Conservation (phyloP, 1,139 yeast genomes). For the Magnusiomyces paraingens region DNA sequence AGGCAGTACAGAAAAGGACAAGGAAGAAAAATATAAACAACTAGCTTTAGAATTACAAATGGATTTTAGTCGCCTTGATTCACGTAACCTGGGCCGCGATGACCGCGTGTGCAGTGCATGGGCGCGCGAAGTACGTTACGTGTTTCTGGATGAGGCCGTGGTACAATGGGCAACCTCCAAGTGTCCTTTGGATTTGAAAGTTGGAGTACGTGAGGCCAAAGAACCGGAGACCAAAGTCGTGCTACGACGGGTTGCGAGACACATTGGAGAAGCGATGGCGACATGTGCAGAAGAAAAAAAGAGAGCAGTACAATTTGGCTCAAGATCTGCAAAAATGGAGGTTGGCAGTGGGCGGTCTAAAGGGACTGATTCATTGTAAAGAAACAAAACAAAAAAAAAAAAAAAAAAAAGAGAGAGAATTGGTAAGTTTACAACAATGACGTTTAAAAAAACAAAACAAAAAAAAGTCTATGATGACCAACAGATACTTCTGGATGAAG, state of each 20-base stretch:
- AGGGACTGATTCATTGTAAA: slow-evolving; percentile 46
- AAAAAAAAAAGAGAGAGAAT: no score
- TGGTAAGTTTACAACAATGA: no score
- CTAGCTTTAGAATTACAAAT: slow-evolving; percentile 50
- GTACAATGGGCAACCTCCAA: slow-evolving; percentile 41
- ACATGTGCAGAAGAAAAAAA: slow-evolving; percentile 68
- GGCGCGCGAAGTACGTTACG: slow-evolving; percentile 90
- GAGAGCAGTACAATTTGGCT: slow-evolving; percentile 94
- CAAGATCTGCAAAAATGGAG: slow-evolving; percentile 90
- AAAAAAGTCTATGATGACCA: no score
- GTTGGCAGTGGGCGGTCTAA: slow-evolving; percentile 57
- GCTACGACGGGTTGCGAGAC: slow-evolving; percentile 55
- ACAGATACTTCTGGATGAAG: no score
- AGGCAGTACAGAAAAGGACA: no score
- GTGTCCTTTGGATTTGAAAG: slow-evolving; percentile 34
- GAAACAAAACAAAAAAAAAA: no score
- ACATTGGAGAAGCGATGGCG: slow-evolving; percentile 27
- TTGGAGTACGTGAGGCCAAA: slow-evolving; percentile 29
- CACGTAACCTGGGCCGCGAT: slow-evolving; percentile 81
- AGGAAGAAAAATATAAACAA: background rate
- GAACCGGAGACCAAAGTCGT: slow-evolving; percentile 46
- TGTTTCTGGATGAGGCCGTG: slow-evolving; percentile 65
- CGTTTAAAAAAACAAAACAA: no score
- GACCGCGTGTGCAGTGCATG: slow-evolving; percentile 79
- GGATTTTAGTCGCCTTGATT: slow-evolving; percentile 69